Conservation (phyloP, 2,329 filamentous ascomycete genomes). For the Gaeumannomyces tritici region DNA sequence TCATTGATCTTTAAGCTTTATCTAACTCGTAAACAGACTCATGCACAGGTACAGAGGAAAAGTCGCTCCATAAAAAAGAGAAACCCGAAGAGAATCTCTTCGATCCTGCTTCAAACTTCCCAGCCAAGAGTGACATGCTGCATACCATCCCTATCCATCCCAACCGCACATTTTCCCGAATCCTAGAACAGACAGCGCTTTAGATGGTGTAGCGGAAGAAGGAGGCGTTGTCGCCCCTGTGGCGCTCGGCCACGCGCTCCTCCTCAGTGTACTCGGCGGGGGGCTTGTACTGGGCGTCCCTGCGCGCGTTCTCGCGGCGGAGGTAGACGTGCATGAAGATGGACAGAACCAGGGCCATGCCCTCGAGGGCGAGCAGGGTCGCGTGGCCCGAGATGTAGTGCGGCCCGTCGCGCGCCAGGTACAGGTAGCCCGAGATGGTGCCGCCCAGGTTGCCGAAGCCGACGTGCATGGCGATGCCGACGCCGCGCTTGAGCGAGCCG, state of each 20-base stretch:
- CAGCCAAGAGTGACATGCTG: too few species aligned
- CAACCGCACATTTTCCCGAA: not conserved
- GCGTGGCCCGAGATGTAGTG: slow-evolving; percentile 34
- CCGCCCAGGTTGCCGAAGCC: slow-evolving; percentile 38
- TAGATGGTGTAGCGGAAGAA: slow-evolving; percentile 45
- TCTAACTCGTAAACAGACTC: not conserved
- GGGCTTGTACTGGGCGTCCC: slow-evolving; percentile 37
- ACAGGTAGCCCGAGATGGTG: slow-evolving; percentile 8
- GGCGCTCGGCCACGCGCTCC: slow-evolving; percentile 40
- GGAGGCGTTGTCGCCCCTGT: slow-evolving; percentile 46
- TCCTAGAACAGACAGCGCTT: not conserved
- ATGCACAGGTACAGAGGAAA: not conserved
- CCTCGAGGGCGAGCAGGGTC: slow-evolving; percentile 27
- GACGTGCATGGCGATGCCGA: slow-evolving; percentile 42
- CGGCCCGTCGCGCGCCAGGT: slow-evolving; percentile 23
- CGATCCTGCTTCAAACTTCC: not conserved
- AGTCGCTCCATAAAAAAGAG: too few species aligned
- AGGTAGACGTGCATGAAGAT: slow-evolving; percentile 49
- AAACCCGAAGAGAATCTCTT: not conserved
- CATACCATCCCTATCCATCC: not conserved
- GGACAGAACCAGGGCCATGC: slow-evolving; percentile 39
- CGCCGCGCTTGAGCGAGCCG: slow-evolving; percentile 37
- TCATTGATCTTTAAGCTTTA: not conserved
- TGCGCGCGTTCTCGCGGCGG: slow-evolving; percentile 43
- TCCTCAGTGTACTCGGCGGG: slow-evolving; percentile 40